Conservation (phyloP, 2,329 filamentous ascomycete species). For the Cucurbitaria berberidis region DNA sequence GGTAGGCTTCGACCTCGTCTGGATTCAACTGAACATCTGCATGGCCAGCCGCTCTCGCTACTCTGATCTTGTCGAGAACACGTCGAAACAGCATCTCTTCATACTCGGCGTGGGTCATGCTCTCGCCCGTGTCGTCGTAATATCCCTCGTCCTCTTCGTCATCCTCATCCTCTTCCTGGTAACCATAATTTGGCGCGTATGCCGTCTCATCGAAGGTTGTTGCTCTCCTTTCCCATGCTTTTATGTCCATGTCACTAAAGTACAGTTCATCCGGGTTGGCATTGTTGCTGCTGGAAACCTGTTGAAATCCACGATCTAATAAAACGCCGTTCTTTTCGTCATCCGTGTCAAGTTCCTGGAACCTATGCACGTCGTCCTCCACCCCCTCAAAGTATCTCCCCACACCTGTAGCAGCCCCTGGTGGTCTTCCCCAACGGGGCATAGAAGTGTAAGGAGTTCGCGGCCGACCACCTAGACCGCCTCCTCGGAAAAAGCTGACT, state of each 20-base stretch:
- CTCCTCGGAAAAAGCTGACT: conserved; percentile 99
- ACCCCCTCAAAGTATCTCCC: conserved; percentile 57
- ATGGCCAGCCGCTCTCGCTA: conserved; percentile 77
- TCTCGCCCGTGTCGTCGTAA: conserved; percentile 51
- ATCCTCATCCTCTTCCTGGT: conserved; percentile 60
- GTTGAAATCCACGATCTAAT: conserved; percentile 49
- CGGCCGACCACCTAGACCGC: conserved; percentile 99
- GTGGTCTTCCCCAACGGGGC: conserved; percentile 99
- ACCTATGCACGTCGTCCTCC: conserved; percentile 55
- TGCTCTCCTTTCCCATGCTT: conserved; percentile 47
- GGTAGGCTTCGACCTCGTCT: conserved; percentile 80
- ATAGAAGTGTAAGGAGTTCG: conserved; percentile 83
- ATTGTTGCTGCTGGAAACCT: conserved; percentile 35
- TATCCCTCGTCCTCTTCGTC: conserved; percentile 59
- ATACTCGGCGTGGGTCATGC: conserved; percentile 52
- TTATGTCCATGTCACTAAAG: conserved; percentile 57
- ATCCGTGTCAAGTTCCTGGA: conserved; percentile 70
- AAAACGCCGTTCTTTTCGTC: conserved; percentile 56
- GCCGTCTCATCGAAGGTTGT: conserved; percentile 56
- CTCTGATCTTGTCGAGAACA: conserved; percentile 79
- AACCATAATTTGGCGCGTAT: conserved; percentile 58
- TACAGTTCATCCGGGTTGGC: conserved; percentile 55
- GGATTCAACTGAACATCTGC: conserved; percentile 79
- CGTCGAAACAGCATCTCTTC: conserved; percentile 79
- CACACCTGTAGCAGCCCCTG: conserved; percentile 69